Base-by-base conservation (phyloP, 257 asterid species). In the Capsicum baccatum region DNA sequence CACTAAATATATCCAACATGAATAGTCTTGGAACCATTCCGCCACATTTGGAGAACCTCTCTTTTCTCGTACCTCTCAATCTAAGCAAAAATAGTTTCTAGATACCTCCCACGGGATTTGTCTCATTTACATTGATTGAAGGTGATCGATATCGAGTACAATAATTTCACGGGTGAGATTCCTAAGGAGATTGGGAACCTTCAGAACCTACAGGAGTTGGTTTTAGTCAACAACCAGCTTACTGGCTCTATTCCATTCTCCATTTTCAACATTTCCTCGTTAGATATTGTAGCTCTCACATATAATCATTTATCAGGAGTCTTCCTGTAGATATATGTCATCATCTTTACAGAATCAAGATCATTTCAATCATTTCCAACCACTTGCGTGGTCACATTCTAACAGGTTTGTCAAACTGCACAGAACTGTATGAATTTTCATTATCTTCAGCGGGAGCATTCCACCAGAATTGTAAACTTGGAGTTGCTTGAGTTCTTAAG, bases 211-310 rank as follows among this genome's bases (percentile, higher is more conserved):
- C 26, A 84, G 73, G 59, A 64, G 82, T 50, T 89, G 50, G 82
- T 83, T 11, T 82, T 87, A 50, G 86, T 85, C 48, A 21, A 0
- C 44, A 82, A 87, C 82, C 76, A 81, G 26, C 81, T 89, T 2
- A 79, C 79, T 9, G 91, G 91, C 10, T 86, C 67, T n/a, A 87
- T 89, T 58, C 21, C 64, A 10, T 88, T 56, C 37, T 84, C 21
- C 52, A 64, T 55, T 9, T 62, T 76, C 78, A 68, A 37, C 55
- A 33, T 78, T 9, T 83, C 80, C 0, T 15, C 68, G 1, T 56
- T 64, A 59, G 26, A 66, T n/a, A 15, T 4, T 6, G 3, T 83
- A 9, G 1, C 9, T 13, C 39, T 76, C 7, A 3, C 21, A 47
- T 5, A 11, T 3, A 84, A 87, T 71, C 5, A 8, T 3, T 79